Evolutionary conservation across 2,329 filamentous ascomycete genomes (phyloP).

Genomic region (Aspergillus viridinutans): DNA sequence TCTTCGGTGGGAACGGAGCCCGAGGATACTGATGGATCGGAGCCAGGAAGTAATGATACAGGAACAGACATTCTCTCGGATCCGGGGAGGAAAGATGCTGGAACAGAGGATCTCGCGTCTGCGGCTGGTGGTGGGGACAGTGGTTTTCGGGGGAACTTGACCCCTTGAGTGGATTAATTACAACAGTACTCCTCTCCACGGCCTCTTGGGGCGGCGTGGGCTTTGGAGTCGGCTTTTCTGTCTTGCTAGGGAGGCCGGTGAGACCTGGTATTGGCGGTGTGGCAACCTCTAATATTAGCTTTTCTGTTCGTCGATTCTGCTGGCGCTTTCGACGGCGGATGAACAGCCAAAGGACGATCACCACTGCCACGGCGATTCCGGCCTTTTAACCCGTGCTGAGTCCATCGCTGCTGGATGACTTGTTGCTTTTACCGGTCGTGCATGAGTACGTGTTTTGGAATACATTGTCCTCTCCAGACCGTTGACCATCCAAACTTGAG

Average conservation of each 20-base stretch:
- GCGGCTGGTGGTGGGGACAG: conserved; percentile 4
- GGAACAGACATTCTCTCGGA: not conserved
- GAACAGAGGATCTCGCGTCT: not conserved
- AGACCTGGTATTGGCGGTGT: too few relatives aligned
- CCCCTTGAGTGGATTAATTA: too few relatives aligned
- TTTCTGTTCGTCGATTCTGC: not conserved
- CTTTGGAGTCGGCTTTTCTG: not conserved
- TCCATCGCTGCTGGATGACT: conserved; percentile 3
- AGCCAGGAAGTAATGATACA: not conserved
- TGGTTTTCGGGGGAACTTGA: conserved; percentile 16
- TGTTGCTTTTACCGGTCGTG: conserved; percentile 4
- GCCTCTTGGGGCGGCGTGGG: not conserved
- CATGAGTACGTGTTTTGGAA: conserved; percentile 20
- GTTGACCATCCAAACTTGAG: conserved; percentile 12
- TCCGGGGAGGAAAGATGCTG: conserved; percentile 1
- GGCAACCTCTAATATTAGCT: not conserved
- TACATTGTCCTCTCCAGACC: conserved; percentile 6
- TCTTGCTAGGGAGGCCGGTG: not conserved
- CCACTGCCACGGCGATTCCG: conserved; percentile 36
- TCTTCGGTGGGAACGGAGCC: not conserved
- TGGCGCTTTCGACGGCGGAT: conserved; percentile 12
- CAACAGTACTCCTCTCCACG: not conserved
- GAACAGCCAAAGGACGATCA: conserved; percentile 30
- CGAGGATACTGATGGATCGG: not conserved
- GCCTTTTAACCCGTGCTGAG: conserved; percentile 26